phyloP scores from a whole-genome alignment of 208 protist genomes.

The Polymyxa betae region DNA sequence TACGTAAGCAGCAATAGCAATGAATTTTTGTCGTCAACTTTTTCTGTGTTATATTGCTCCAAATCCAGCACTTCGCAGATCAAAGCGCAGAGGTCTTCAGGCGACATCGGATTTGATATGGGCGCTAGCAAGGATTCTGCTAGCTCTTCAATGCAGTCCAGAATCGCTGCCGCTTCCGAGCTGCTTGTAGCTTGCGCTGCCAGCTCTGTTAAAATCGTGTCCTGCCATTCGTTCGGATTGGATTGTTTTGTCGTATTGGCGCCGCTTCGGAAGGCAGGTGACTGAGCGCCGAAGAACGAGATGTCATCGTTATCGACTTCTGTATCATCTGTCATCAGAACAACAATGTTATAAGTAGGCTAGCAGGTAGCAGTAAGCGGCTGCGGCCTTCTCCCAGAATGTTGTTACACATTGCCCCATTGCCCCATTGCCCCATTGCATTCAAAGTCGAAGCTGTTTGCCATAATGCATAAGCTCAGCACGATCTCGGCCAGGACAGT shows the following conservation, averaged over 20 bases:
- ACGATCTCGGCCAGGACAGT: too few species aligned
- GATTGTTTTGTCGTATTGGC: not conserved
- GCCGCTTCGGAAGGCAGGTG: not conserved
- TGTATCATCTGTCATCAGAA: not conserved
- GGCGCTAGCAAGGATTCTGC: not conserved
- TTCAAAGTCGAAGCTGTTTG: too few species aligned
- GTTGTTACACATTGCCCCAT: too few species aligned
- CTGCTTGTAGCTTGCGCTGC: not conserved
- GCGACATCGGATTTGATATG: not conserved
- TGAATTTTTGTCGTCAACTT: not conserved
- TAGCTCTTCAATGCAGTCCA: conserved; percentile 7
- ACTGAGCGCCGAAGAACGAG: conserved; percentile 3
- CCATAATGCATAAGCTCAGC: too few species aligned
- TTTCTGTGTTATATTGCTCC: not conserved
- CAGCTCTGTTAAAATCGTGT: conserved; percentile 23
- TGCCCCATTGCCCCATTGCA: too few species aligned
- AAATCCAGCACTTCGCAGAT: not conserved
- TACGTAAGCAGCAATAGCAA: not conserved
- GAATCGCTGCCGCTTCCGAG: not conserved
- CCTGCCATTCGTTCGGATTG: not conserved
- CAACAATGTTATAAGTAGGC: too few species aligned
- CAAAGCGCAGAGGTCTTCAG: not conserved
- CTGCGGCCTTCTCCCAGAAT: too few species aligned
- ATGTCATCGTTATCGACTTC: conserved; percentile 24
- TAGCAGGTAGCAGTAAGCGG: too few species aligned